These are phyloP conservation scores for Tuber melanosporum DNA, from an alignment of 495 filamentous ascomycete genomes.

Conservation along the genomic window DNA sequence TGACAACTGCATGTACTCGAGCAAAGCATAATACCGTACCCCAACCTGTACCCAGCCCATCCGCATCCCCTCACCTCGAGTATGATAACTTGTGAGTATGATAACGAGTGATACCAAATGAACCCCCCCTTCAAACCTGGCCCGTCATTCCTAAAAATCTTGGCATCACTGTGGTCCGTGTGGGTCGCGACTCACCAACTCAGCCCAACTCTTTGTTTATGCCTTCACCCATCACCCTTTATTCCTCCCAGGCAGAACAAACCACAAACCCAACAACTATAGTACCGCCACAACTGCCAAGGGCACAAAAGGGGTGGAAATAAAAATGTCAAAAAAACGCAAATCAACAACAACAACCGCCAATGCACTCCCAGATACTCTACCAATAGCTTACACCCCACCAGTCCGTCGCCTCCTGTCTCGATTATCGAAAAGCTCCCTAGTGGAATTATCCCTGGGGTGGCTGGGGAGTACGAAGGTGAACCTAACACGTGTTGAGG, in stretches of 20 bases:
- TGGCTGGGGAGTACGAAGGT: conserved; percentile 65
- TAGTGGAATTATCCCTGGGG: conserved; percentile 61
- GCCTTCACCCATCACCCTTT: neutral
- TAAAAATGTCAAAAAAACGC: conserved; percentile 11
- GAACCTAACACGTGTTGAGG: conserved; percentile 49
- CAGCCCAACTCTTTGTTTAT: conserved; percentile 15
- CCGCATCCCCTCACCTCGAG: neutral
- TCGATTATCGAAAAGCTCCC: conserved; percentile 62
- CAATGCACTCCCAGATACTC: conserved; percentile 24
- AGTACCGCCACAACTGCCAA: neutral
- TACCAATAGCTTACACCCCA: conserved; percentile 37
- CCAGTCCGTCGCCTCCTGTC: conserved; percentile 59
- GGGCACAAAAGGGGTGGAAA: neutral
- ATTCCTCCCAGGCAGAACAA: neutral
- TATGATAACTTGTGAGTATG: neutral
- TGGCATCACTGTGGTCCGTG: conserved; percentile 5
- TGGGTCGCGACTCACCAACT: conserved; percentile 6
- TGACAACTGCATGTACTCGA: neutral
- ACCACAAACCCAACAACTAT: neutral
- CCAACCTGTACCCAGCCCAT: neutral
- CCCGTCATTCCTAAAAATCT: neutral
- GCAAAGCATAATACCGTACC: neutral
- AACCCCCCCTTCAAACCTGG: neutral
- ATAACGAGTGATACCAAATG: neutral
- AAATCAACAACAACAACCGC: conserved; percentile 13